Conservation (phyloP, 495 filamentous ascomycete genomes). For the Haplographium delicatum region DNA sequence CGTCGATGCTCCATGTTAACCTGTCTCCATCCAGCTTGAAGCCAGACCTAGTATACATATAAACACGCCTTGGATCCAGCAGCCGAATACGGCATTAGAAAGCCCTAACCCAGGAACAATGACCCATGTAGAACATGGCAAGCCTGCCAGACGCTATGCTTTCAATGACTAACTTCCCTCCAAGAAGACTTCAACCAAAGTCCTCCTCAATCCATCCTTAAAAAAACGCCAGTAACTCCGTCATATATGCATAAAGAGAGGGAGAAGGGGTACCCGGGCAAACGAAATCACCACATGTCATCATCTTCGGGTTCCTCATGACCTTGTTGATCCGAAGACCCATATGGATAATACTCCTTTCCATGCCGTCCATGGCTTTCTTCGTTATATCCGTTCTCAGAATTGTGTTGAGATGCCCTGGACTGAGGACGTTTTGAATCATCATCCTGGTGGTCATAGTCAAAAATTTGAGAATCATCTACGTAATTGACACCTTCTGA, state of each 20-base stretch:
- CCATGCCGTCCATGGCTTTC: slow-evolving; percentile 22
- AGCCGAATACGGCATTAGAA: neutral
- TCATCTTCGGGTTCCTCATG: slow-evolving; percentile 22
- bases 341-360: slow-evolving; percentile 24
- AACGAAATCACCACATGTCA: slow-evolving; percentile 26
- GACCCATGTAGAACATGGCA: neutral
- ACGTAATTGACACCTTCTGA: slow-evolving; percentile 47
- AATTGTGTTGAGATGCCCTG: slow-evolving; percentile 46
- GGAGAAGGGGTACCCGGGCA: neutral
- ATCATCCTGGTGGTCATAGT: slow-evolving; percentile 47
- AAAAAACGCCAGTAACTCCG: slow-evolving; percentile 23
- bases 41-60: slow-evolving; percentile 16
- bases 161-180: slow-evolving; percentile 16
- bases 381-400: slow-evolving; percentile 39
- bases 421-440: slow-evolving; percentile 47
- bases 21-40: neutral
- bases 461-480: slow-evolving; percentile 53
- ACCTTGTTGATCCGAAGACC: slow-evolving; percentile 11
- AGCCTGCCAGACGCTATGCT: slow-evolving; percentile 24
- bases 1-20: slow-evolving; percentile 7
- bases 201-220: slow-evolving; percentile 17
- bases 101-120: neutral
- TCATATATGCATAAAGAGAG: slow-evolving; percentile 25
- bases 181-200: slow-evolving; percentile 7
- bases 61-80: neutral